Conservation (phyloP, 164 flowering plant genomes). For the Berberis thunbergii region DNA sequence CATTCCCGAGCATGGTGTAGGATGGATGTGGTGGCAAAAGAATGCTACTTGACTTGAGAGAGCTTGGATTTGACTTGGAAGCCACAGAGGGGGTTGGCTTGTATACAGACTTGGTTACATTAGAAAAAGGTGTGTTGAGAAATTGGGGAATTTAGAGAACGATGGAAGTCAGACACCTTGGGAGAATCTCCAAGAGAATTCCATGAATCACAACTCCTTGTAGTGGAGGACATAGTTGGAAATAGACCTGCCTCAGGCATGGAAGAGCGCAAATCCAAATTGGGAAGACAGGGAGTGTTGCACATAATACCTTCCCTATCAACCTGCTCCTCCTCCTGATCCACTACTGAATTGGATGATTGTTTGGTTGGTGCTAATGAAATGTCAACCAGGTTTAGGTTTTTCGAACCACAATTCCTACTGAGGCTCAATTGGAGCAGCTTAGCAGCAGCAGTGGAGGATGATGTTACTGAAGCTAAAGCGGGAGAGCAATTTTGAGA, state of each 20-base stretch:
- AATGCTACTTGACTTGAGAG: background rate
- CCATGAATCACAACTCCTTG: background rate
- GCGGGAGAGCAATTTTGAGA: too few species aligned
- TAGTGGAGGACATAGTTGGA: slow-evolving; percentile 13
- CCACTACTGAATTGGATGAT: background rate
- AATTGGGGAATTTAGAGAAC: slow-evolving; percentile 18
- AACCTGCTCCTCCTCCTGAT: background rate
- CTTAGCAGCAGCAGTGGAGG: slow-evolving; percentile 19
- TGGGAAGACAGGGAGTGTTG: slow-evolving; percentile 6
- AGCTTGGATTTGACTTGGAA: too few species aligned
- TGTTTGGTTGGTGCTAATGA: background rate
- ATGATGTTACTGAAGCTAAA: background rate
- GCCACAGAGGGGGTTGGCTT: slow-evolving; percentile 2
- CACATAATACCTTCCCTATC: background rate
- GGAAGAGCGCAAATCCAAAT: slow-evolving; percentile 19
- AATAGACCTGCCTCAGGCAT: slow-evolving; percentile 21
- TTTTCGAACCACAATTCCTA: background rate
- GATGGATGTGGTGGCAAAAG: slow-evolving; percentile 24
- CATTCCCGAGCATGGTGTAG: slow-evolving; percentile 1
- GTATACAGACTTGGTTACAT: slow-evolving; percentile 12
- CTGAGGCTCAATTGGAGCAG: slow-evolving; percentile 14
- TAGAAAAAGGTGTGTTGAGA: slow-evolving; percentile 8
- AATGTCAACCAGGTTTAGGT: background rate
- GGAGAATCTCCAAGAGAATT: slow-evolving; percentile 7
- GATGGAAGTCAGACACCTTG: slow-evolving; percentile 14